A percentile compares a stretch with the other conserved stretches of the same genome.
phyloP scores from a whole-genome alignment of 768 basidiomycete genomes.

The Rhizopogon sp. region DNA sequence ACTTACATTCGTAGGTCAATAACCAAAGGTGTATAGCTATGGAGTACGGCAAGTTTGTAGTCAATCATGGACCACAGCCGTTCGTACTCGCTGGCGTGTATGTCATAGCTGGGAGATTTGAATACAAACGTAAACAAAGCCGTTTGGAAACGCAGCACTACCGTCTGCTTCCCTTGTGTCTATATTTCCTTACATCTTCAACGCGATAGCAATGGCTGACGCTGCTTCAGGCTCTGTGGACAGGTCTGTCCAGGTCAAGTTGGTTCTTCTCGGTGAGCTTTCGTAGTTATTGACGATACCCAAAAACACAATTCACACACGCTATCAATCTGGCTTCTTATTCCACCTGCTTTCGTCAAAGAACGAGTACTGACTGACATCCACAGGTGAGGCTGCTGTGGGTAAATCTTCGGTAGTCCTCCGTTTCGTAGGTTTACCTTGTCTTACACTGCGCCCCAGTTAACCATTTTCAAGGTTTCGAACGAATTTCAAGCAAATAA shows the following conservation, averaged over 20 bases:
- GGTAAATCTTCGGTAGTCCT: conserved; percentile 99
- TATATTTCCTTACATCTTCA: conserved; percentile 8
- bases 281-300: neutral
- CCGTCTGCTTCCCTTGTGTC: conserved; percentile 1
- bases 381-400: conserved; percentile 91
- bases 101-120: neutral
- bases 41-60: too few relatives aligned
- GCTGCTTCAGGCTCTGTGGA: conserved; percentile 69
- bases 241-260: conserved; percentile 96
- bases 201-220: conserved; percentile 56
- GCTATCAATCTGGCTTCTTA: neutral
- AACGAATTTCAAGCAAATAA: conserved; percentile 99
- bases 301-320: neutral
- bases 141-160: conserved; percentile 4
- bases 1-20: too few relatives aligned
- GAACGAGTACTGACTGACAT: neutral
- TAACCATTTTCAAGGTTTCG: conserved; percentile 54
- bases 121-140: conserved; percentile 21
- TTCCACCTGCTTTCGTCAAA: neutral
- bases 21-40: too few relatives aligned
- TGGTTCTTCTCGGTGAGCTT: conserved; percentile 84
- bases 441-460: neutral
- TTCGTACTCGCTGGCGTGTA: too few relatives aligned
- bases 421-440: conserved; percentile 69
- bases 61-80: too few relatives aligned